A percentile compares a stretch with the other conserved stretches of the same genome.
Evolutionary conservation across 495 filamentous ascomycete genomes (phyloP).

Genomic region (Lichenothelia convexa): DNA sequence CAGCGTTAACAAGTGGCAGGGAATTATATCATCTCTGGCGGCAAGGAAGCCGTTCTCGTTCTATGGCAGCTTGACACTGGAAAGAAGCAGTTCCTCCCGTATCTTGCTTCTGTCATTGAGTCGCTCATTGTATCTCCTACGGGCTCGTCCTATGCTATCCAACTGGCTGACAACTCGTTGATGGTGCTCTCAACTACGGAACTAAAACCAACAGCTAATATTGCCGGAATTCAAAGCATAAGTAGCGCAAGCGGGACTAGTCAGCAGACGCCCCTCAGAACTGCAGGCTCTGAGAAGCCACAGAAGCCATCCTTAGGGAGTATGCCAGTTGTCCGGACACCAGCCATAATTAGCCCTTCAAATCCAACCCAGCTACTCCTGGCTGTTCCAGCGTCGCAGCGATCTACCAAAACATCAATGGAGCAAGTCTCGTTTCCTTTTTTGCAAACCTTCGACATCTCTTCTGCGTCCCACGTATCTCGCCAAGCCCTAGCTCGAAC

Average conservation of each 20-base stretch:
- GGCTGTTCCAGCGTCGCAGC: conserved; percentile 33
- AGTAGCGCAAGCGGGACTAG: not conserved
- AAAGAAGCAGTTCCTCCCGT: conserved; percentile 61
- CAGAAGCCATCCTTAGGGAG: not conserved
- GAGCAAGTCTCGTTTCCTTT: conserved; percentile 30
- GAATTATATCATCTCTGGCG: conserved; percentile 91
- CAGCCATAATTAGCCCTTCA: conserved; percentile 37
- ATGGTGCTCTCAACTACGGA: conserved; percentile 82
- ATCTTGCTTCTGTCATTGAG: conserved; percentile 68
- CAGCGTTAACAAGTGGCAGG: conserved; percentile 29
- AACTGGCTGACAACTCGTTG: conserved; percentile 74
- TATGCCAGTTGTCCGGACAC: conserved; percentile 11
- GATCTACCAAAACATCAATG: no score
- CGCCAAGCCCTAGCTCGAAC: conserved; percentile 79
- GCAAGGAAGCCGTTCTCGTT: conserved; percentile 73
- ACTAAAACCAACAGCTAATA: conserved; percentile 56
- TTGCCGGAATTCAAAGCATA: conserved; percentile 55
- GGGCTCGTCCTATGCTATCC: conserved; percentile 63
- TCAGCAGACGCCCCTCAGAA: not conserved
- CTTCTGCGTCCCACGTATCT: conserved; percentile 48
- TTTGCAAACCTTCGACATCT: conserved; percentile 70
- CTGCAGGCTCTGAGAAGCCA: not conserved
- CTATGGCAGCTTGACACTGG: conserved; percentile 91
- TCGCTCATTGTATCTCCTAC: conserved; percentile 62
- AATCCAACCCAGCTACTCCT: conserved; percentile 40